Evolutionary conservation across 305 asterid genomes (phyloP).

Genomic region (Fraxinus ornus): DNA sequence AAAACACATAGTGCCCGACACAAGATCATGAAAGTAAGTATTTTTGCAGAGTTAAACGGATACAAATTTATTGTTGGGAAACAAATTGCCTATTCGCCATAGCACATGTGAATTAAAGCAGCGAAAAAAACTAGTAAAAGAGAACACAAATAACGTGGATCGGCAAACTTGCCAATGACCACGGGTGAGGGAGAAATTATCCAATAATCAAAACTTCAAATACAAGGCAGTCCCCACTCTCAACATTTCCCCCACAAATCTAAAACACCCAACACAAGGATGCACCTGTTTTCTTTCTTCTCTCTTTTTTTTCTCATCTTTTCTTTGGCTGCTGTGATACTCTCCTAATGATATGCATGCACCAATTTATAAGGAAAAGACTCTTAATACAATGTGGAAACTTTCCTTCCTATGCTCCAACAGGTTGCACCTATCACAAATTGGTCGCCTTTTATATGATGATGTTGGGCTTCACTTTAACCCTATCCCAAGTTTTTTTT

Average conservation of each 20-base stretch:
- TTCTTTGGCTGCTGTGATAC: neutral
- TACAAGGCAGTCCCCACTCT: neutral
- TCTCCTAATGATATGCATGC: neutral
- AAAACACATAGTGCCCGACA: slow-evolving; percentile 92
- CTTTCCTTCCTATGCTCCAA: neutral
- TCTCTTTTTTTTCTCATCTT: neutral
- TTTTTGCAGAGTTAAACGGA: neutral
- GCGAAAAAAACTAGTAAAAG: neutral
- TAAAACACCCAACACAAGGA: neutral
- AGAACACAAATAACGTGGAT: neutral
- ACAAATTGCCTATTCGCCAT: neutral
- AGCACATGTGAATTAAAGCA: neutral
- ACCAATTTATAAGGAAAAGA: neutral
- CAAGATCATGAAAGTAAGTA: slow-evolving; percentile 87
- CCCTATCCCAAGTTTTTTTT: neutral
- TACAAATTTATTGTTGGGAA: neutral
- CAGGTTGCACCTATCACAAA: neutral
- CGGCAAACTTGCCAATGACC: neutral
- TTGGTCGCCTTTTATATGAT: neutral
- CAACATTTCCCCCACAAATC: neutral
- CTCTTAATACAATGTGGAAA: neutral
- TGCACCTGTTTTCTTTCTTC: neutral
- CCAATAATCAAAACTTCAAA: neutral
- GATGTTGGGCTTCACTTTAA: neutral
- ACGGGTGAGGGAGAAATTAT: neutral